Base-by-base conservation (phyloP, 164 flowering plant species). In the Sextonia rubra region DNA sequence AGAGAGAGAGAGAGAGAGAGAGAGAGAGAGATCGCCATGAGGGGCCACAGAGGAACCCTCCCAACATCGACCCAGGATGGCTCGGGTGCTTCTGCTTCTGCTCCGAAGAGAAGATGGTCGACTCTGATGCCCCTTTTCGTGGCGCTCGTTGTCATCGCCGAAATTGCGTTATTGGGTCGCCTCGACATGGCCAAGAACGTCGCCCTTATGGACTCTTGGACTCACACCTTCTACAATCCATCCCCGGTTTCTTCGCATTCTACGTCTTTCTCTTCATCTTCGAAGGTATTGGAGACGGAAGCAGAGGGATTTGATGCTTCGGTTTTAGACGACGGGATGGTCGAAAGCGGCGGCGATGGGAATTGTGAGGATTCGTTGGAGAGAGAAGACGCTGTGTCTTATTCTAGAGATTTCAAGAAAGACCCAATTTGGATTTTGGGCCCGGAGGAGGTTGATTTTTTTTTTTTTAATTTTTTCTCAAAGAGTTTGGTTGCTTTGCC, bases 361-460 rank as follows among this genome's bases (percentile, higher is more conserved):
- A 70, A 76, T 27, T 95, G 99, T 49, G 90, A 90, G 81, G 83
- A 83, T 68, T 93, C 95, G 97, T 81, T 93, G 83, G 95, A 86
- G 84, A 87, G 70, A 69, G 87, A 82, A 75, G 99, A 95, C 60
- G 79, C 85, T 18, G 85, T 91, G 18, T 69, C 66, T 23, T 89
- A 90, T 74, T 80, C 90, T 60, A 91, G 99, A 79, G 93, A 93
- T 79, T 95, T 93, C 75, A 52, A 44, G 14, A 86, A 80, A 73
- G 82, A 91, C 60, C 99, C 99, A 0, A 70, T 95, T 58, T 76
- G 76, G 71, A 89, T 95, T 63, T 49, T 82, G 69, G 94, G 94
- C 14, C 75, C 27, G 48, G 88, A 86, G 20, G 75, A 95, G 99
- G 99, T 94, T 77, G 18, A 73, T 44, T 55, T 69, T 27, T 12